A percentile compares a stretch with the other conserved stretches of the same genome.
Evolutionary conservation across 2,329 filamentous ascomycete species (phyloP).

Genomic region (Hypoxylon sp.): DNA sequence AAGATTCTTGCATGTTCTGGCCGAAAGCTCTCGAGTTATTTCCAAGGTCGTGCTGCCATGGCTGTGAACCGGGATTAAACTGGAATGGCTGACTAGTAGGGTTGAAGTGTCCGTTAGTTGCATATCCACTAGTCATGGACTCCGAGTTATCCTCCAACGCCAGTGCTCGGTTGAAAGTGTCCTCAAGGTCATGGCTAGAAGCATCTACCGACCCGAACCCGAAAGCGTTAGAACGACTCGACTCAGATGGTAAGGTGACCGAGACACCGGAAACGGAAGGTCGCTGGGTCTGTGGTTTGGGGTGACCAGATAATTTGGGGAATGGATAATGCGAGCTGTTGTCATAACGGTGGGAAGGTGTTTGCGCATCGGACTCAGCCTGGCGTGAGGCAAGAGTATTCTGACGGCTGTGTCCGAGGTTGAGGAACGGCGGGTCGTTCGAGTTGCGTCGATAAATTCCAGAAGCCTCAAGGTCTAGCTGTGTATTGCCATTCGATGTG

Average conservation of each 20-base stretch:
- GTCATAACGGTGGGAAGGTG: slow-evolving; percentile 39
- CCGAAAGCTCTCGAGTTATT: slow-evolving; percentile 38
- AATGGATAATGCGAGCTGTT: slow-evolving; percentile 43
- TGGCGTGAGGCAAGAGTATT: slow-evolving; percentile 43
- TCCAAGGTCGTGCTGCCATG: slow-evolving; percentile 60
- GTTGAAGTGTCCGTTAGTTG: slow-evolving; percentile 45
- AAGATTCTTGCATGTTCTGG: slow-evolving; percentile 54
- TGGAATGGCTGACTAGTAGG: slow-evolving; percentile 59
- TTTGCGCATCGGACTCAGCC: slow-evolving; percentile 40
- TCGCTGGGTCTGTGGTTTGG: slow-evolving; percentile 43
- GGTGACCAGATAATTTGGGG: slow-evolving; percentile 34
- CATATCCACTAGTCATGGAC: slow-evolving; percentile 32
- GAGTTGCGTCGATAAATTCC: slow-evolving; percentile 50
- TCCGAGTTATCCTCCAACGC: slow-evolving; percentile 55
- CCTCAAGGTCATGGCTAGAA: slow-evolving; percentile 57
- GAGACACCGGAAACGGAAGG: slow-evolving; percentile 45
- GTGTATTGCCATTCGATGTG: slow-evolving; percentile 31
- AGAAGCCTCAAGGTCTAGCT: slow-evolving; percentile 37
- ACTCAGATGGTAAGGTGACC: slow-evolving; percentile 42
- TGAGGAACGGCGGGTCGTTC: slow-evolving; percentile 44
- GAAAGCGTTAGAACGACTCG: slow-evolving; percentile 38
- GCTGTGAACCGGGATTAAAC: slow-evolving; percentile 63
- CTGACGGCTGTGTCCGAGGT: slow-evolving; percentile 40
- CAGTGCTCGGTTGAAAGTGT: slow-evolving; percentile 55
- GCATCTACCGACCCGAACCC: slow-evolving; percentile 52